These are phyloP conservation scores for Thecaphora frezii DNA, from an alignment of 1,284 basidiomycete species.

Conservation along the genomic window DNA sequence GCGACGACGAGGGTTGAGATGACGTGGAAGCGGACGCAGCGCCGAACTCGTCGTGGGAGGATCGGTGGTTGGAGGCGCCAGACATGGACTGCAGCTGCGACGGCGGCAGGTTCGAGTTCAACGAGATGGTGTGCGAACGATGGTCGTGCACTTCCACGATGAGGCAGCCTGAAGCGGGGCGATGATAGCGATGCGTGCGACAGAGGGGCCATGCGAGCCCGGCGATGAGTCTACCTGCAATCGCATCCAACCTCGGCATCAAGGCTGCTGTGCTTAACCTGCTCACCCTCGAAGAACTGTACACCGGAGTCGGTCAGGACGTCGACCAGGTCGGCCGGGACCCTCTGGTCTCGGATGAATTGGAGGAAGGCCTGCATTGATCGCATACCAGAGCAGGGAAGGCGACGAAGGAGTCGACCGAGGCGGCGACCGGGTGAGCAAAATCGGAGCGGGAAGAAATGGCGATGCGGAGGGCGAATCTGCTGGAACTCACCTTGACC, in stretches of 20 bases:
- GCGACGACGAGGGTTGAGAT: constrained; percentile 3
- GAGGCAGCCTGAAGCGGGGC: constrained; percentile 31
- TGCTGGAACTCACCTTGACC: constrained; percentile 27
- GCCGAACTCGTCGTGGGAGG: background rate
- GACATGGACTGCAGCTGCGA: constrained; percentile 9
- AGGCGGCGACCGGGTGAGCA: background rate
- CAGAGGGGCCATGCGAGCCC: too few species aligned
- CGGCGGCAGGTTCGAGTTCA: constrained; percentile 10
- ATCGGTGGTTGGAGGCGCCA: background rate
- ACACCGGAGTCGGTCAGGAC: constrained; percentile 47
- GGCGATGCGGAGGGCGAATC: background rate
- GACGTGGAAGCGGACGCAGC: background rate
- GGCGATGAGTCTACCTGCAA: too few species aligned
- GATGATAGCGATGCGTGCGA: background rate
- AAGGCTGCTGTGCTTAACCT: background rate
- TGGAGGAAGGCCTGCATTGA: constrained; percentile 36
- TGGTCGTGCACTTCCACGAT: constrained; percentile 57
- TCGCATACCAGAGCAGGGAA: background rate
- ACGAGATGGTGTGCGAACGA: constrained; percentile 23
- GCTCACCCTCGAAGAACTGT: constrained; percentile 50
- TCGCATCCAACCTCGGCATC: background rate
- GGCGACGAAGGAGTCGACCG: constrained; percentile 1
- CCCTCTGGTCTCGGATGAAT: constrained; percentile 48
- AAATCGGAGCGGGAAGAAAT: background rate
- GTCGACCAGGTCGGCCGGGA: constrained; percentile 52